These are phyloP conservation scores for Alternaria sp. DNA, from an alignment of 2,329 filamentous ascomycete species.

Conservation along the genomic window DNA sequence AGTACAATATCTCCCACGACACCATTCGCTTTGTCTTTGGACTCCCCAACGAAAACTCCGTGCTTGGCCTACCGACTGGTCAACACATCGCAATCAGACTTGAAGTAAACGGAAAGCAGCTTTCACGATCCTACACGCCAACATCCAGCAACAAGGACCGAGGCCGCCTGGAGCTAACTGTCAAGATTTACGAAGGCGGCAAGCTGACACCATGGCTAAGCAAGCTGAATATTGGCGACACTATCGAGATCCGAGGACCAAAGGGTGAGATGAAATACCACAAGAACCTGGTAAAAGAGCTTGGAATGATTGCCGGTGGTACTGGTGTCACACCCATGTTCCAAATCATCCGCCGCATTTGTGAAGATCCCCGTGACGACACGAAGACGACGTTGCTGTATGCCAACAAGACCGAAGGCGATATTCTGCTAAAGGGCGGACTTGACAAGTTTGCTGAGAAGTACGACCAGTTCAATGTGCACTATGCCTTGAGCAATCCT, in stretches of 20 bases:
- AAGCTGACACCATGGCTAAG: conserved; percentile 60
- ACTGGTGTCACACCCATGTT: conserved; percentile 66
- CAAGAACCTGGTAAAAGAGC: conserved; percentile 47
- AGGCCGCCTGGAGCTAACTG: conserved; percentile 61
- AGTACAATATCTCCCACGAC: conserved; percentile 28
- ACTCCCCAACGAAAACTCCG: conserved; percentile 31
- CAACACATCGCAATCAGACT: conserved; percentile 55
- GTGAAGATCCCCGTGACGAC: conserved; percentile 65
- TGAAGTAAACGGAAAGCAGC: conserved; percentile 69
- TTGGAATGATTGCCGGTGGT: conserved; percentile 66
- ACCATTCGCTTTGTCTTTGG: conserved; percentile 40
- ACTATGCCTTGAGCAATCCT: conserved; percentile 61
- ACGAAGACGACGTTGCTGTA: conserved; percentile 67
- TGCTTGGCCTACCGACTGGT: conserved; percentile 49
- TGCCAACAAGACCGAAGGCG: conserved; percentile 65
- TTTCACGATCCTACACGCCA: conserved; percentile 38
- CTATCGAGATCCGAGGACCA: conserved; percentile 63
- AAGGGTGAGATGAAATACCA: conserved; percentile 65
- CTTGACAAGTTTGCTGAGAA: conserved; percentile 62
- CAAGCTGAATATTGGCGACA: conserved; percentile 59
- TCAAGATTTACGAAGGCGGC: conserved; percentile 63
- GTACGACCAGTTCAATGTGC: conserved; percentile 63
- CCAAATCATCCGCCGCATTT: conserved; percentile 70
- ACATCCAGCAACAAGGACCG: conserved; percentile 66
- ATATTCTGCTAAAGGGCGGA: conserved; percentile 66